phyloP scores from a whole-genome alignment of 345 rosid genomes.

The Heritiera littoralis region DNA sequence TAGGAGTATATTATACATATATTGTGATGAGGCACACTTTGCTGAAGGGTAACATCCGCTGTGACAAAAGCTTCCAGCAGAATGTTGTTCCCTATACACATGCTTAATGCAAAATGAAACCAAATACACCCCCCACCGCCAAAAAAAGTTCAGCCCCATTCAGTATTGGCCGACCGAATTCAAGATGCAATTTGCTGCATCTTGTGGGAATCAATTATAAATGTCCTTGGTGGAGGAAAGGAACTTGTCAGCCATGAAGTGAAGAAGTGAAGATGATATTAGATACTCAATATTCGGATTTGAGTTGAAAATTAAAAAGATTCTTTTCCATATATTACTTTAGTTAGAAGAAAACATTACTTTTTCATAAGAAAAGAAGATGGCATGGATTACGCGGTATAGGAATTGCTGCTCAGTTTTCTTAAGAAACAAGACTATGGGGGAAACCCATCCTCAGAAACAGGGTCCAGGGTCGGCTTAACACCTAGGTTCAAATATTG shows the following conservation, averaged over 20 bases:
- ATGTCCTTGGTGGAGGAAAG: slow-evolving; percentile 6
- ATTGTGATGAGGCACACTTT: background rate
- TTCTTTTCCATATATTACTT: background rate
- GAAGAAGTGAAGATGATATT: background rate
- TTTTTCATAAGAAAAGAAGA: too few relatives aligned
- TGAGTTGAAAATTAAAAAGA: background rate
- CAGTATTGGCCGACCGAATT: background rate
- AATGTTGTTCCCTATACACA: background rate
- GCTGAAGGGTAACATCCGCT: background rate
- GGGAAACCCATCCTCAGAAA: background rate
- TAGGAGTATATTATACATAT: background rate
- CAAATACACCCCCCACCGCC: background rate
- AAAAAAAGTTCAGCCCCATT: background rate
- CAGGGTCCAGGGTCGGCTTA: background rate
- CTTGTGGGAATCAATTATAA: background rate
- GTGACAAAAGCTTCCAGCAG: background rate
- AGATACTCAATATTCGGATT: background rate
- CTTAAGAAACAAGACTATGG: background rate
- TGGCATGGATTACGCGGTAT: too few relatives aligned
- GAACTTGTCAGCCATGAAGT: slow-evolving; percentile 17
- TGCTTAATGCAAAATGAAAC: background rate
- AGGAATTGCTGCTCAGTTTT: too few relatives aligned
- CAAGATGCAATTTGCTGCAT: slow-evolving; percentile 6
- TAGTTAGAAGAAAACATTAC: background rate
- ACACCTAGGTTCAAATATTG: background rate